Base-by-base conservation (phyloP, 2,329 filamentous ascomycete genomes). In the Aaosphaeria pasadenensis region DNA sequence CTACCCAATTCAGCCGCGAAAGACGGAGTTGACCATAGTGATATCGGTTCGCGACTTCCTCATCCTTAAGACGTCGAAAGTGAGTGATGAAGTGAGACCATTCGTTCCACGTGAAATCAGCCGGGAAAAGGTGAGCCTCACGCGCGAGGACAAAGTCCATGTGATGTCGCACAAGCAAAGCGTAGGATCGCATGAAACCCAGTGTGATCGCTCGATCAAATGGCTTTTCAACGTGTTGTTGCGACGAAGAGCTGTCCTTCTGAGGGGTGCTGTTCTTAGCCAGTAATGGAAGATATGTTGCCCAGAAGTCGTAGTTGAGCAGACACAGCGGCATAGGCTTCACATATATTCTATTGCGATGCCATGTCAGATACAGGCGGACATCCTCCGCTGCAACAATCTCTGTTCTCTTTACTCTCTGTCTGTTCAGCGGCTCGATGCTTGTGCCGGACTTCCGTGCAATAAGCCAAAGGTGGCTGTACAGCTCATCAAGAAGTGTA, bases 1-100 rank as follows among this genome's bases (percentile, higher is more conserved):
- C 44, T n/a, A 43, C 49, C 51, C 73, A 68, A 59, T 80, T 74
- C 17, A 78, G 55, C 29, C 74, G 66, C 5, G 66, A 64, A 6
- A 77, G 64, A 2, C 74, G 68, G 28, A 77, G 60, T 56, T 77
- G 74, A 13, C 74, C 73, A 48, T 71, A 77, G 28, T 53, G 47
- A 55, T 75, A 77, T 11, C 75, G 64, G 11, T 51, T 51, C 39
- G 70, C 70, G n/a, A 76, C 65, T 4, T 48, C 49, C 11, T 46
- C 32, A 42, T 66, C 53, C 1, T 67, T 55, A 30, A 74, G 9
- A 35, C 24, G 31, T 30, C 39, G 39, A 29, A 52, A 52, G 13
- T 44, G 5, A 30, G 36, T 13, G 29, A 50, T 50, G 47, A 52
- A 52, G 11, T 42, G 30, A 7, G 41, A 44, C 44, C 44, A 52